phyloP scores from a whole-genome alignment of 352 stramenopile species.

The Phytopythium aichiense region DNA sequence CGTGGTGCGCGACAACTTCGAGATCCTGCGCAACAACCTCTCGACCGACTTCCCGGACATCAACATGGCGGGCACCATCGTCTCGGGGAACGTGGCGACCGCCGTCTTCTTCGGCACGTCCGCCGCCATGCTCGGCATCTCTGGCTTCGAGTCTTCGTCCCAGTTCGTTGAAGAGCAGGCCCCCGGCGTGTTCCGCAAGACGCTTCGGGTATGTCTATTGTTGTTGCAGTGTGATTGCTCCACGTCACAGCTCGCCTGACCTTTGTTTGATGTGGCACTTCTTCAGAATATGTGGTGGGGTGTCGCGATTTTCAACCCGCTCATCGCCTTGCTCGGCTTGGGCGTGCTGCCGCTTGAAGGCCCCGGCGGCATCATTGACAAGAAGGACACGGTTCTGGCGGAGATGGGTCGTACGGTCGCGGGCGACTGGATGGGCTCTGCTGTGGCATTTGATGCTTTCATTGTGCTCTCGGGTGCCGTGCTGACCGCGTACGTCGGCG shows the following conservation, averaged over 20 bases:
- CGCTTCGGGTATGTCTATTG: constrained; percentile 44
- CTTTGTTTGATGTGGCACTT: neutral
- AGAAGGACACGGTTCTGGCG: constrained; percentile 89
- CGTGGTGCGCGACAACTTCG: constrained; percentile 73
- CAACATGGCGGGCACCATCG: constrained; percentile 76
- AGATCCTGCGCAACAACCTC: constrained; percentile 82
- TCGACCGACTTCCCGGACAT: constrained; percentile 84
- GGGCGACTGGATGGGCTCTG: constrained; percentile 66
- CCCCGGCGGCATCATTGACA: constrained; percentile 62
- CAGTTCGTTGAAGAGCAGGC: constrained; percentile 95
- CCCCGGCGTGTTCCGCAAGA: constrained; percentile 94
- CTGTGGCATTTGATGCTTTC: constrained; percentile 90
- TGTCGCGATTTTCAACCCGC: constrained; percentile 92
- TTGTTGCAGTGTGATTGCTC: constrained; percentile 5
- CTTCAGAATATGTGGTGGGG: constrained; percentile 92
- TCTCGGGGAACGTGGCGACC: constrained; percentile 80
- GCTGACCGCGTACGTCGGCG: constrained; percentile 92
- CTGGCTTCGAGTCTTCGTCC: constrained; percentile 92
- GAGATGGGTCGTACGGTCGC: constrained; percentile 86
- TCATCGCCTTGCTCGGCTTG: constrained; percentile 90
- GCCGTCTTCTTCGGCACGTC: constrained; percentile 90
- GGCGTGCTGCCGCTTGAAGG: constrained; percentile 84
- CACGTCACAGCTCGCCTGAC: neutral
- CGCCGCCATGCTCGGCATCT: constrained; percentile 94
- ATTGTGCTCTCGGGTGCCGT: constrained; percentile 92